Evolutionary conservation across 1,284 basidiomycete genomes (phyloP).

Genomic region (Naganishia albida): DNA sequence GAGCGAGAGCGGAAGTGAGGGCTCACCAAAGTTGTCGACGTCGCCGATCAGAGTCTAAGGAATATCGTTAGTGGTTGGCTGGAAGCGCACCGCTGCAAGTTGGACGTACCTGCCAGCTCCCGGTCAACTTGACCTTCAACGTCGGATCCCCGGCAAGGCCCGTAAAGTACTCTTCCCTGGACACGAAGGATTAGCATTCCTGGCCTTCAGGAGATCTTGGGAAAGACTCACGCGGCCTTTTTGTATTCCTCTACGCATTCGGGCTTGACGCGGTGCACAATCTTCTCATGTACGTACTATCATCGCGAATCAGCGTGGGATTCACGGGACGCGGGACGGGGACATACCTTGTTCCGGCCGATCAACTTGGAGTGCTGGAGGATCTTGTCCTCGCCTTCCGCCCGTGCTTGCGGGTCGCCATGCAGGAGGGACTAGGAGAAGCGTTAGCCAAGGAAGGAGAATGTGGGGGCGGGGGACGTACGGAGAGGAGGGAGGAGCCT

Average conservation of each 20-base stretch:
- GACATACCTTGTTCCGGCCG: conserved; percentile 70
- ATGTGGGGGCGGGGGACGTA: neutral
- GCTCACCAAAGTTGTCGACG: conserved; percentile 74
- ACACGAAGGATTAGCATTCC: conserved; percentile 2
- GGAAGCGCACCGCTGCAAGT: neutral
- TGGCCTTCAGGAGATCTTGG: neutral
- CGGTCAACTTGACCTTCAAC: conserved; percentile 77
- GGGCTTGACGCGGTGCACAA: conserved; percentile 82
- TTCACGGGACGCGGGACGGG: neutral
- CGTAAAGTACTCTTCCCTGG: conserved; percentile 75
- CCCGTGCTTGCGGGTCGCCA: conserved; percentile 81
- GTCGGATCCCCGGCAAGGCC: conserved; percentile 66
- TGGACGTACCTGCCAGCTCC: conserved; percentile 71
- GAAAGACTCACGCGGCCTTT: conserved; percentile 69
- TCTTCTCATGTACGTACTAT: conserved; percentile 70
- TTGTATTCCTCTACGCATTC: conserved; percentile 77
- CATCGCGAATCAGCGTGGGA: neutral
- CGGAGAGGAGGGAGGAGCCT: conserved; percentile 18
- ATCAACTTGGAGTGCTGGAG: conserved; percentile 80
- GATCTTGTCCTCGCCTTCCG: conserved; percentile 71
- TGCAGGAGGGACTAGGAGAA: conserved; percentile 60
- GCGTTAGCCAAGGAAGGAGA: neutral
- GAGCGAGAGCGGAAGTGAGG: neutral
- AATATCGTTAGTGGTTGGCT: neutral
- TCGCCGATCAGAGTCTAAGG: conserved; percentile 68